These are phyloP conservation scores for Sonneratia alba DNA, from an alignment of 345 rosid species.

Conservation along the genomic window DNA sequence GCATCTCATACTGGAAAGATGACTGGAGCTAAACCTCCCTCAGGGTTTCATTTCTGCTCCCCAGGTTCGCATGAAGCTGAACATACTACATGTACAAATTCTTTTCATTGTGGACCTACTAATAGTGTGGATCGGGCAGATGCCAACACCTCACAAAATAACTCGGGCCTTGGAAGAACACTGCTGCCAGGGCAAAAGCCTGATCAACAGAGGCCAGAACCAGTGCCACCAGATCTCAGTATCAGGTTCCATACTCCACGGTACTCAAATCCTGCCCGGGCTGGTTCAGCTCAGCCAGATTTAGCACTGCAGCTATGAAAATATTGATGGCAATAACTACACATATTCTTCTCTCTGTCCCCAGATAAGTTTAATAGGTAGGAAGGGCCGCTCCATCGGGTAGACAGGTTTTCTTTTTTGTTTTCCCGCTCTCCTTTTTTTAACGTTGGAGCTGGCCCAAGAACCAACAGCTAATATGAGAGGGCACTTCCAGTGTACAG, in stretches of 20 bases:
- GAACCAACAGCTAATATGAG: too few species aligned
- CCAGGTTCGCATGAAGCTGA: conserved; percentile 20
- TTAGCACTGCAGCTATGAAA: conserved; percentile 51
- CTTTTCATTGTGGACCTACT: not conserved
- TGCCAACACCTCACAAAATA: conserved; percentile 7
- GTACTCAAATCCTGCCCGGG: conserved; percentile 27
- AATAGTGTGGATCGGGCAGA: conserved; percentile 13
- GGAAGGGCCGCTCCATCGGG: too few species aligned
- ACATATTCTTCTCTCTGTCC: not conserved
- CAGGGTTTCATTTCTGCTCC: conserved; percentile 23
- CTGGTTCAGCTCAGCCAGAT: conserved; percentile 39
- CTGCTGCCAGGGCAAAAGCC: conserved; percentile 12
- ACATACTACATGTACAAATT: conserved; percentile 14
- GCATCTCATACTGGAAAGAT: conserved; percentile 28
- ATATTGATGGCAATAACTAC: conserved; percentile 3
- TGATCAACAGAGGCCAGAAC: conserved; percentile 18
- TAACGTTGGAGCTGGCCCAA: too few species aligned
- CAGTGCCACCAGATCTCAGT: conserved; percentile 39
- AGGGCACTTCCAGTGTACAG: too few species aligned
- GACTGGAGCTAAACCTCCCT: conserved; percentile 15
- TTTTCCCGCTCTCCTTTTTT: too few species aligned
- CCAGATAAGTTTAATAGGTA: not conserved
- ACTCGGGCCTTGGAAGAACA: not conserved
- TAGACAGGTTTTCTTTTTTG: too few species aligned
- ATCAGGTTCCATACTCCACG: conserved; percentile 34